Evolutionary conservation across 202 grass and related monocot genomes (phyloP), one percentile per base, ranked within the genome.

Genomic region (Setaria italica): DNA sequence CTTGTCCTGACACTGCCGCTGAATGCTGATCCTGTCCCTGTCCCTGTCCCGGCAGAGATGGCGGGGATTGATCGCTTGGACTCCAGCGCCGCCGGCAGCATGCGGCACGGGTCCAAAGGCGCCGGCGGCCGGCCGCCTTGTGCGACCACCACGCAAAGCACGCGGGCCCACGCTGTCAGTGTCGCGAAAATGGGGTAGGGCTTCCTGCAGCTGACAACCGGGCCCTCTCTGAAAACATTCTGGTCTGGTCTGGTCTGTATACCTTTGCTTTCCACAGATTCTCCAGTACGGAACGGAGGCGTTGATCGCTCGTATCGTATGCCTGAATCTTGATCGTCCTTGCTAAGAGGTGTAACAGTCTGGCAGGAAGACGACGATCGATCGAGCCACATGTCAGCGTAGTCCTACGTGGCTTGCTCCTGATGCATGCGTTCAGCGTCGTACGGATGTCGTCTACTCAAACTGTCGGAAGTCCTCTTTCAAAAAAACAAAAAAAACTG

Each of bases 1-100:
- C 29, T 62, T 62, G 75, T 77, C 75, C 12, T 30, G 55, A 62
- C 34, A 59, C 55, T 43, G 74, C 74, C 14, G 35, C 35, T 77
- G 54, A 62, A 62, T 32, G 59, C 25, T 14, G 25, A 14, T 62
- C 58, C 25, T 30, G 59, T 32, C 29, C 9, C 10, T 1, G 59
- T 60, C 58, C 9, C 1, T 15, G 50, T 19, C 17, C 9, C 57
- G 9, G 21, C 3, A 1, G 11, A 11, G 11, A 62, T 32, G 59
- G 59, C 25, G 25, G 59, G 59, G 11, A 32, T 13, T 4, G n/a
- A 9, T 30, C 10, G 58, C 9, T 29, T 29, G 54, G 54, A 57
- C 54, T n/a, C 54, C 7, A n/a, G 54, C 19, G 54, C 17, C 19
- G 58, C 56, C 56, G 19, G 56, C 20, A 21, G 56, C 56, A 9